Evolutionary conservation across 108 stramenopile genomes (phyloP), one percentile per base, ranked within the genome.

Genomic region (Skeletonema menzelii): DNA sequence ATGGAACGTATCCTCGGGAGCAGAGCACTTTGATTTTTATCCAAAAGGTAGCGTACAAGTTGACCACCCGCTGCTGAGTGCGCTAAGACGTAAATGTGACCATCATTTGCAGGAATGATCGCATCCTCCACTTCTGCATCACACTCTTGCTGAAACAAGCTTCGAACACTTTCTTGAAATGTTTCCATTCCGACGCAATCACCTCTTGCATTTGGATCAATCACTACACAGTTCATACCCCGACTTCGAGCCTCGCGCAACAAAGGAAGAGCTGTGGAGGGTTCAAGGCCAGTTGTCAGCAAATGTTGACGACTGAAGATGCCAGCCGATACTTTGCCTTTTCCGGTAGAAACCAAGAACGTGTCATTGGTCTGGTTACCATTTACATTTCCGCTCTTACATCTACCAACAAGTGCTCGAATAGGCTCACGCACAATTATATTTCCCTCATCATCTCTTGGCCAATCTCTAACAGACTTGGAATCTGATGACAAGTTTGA

Each of bases 1-100:
- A 88, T 84, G 40, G 87, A 86, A 3, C 83, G 83, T 32, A 92
- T 86, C 49, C 72, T 32, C 28, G 71, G 47, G 32, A 72, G 53
- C 53, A 72, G 6, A 28, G 59, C 11, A 3, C 46, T 8, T 12
- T 86, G 27, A 24, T 67, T 65, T 42, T 84, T 75, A 47, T 88
- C 82, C 38, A 92, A 69, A 10, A 90, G 76, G 63, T 84, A 88
- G 8, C 91, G 71, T 1, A 80, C 86, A 55, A 92, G 66, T 40
- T 92, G 91, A 6, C 86, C 79, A 10, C 91, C 91, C 0, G 87
- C 85, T 12, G 85, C 83, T 2, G 91, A 92, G 71, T 92, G 91
- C 27, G 88, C 87, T 46, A 89, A 59, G 32, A 92, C 83, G 59
- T 73, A 90, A 38, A 92, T 38, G 65, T 72, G 77, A 10, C 64